phyloP scores from a whole-genome alignment of 2,329 filamentous ascomycete genomes.

The Ophiosphaerella korrae region DNA sequence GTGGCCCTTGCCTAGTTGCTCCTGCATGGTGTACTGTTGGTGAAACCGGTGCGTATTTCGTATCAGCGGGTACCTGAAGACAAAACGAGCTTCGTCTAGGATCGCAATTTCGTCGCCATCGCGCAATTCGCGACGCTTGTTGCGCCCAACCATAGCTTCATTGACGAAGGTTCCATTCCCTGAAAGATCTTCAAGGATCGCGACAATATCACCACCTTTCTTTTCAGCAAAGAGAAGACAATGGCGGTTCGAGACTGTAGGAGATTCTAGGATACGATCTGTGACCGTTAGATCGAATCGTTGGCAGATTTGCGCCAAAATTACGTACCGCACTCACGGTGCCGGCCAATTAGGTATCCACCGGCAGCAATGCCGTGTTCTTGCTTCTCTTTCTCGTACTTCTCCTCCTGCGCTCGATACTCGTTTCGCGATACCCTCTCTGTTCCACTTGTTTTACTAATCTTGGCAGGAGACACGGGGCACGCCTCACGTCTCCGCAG shows the following conservation, averaged over 20 bases:
- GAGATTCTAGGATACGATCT: constrained; percentile 74
- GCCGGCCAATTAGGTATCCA: constrained; percentile 89
- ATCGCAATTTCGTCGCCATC: constrained; percentile 92
- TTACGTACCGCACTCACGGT: constrained; percentile 86
- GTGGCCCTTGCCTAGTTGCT: constrained; percentile 90
- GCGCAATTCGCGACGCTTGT: constrained; percentile 84
- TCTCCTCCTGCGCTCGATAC: constrained; percentile 66
- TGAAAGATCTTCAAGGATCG: constrained; percentile 89
- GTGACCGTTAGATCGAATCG: constrained; percentile 45
- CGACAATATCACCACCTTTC: constrained; percentile 62
- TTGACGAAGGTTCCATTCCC: constrained; percentile 98
- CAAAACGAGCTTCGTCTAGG: constrained; percentile 81
- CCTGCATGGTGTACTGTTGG: constrained; percentile 82
- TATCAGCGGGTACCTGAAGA: constrained; percentile 79
- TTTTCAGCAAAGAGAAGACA: constrained; percentile 71
- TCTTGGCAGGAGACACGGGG: constrained; percentile 57
- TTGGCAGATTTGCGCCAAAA: neutral
- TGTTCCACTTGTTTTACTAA: constrained; percentile 45
- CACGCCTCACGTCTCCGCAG: constrained; percentile 76
- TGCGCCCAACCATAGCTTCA: constrained; percentile 85
- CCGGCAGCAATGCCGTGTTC: constrained; percentile 66
- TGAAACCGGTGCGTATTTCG: constrained; percentile 72
- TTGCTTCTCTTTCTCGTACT: constrained; percentile 62
- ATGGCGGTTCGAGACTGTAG: constrained; percentile 86
- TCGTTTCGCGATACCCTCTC: constrained; percentile 56